These are phyloP conservation scores for Spergularia bocconei DNA, from an alignment of 148 eudicot genomes.

Conservation along the genomic window DNA sequence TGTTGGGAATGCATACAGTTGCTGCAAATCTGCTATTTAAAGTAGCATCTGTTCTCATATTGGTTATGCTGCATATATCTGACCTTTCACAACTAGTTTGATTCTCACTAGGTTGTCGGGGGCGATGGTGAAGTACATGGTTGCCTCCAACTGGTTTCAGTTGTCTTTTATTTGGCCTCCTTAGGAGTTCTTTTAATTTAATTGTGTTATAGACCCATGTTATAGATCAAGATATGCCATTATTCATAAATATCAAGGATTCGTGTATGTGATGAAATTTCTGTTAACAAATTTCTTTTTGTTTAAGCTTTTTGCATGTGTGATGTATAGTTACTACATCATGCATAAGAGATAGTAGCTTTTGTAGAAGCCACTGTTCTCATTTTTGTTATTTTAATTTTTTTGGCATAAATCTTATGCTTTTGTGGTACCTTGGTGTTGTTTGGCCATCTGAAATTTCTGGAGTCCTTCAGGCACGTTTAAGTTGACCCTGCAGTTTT, in stretches of 20 bases:
- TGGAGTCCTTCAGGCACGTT: slow-evolving; percentile 46
- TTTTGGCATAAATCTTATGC: background rate
- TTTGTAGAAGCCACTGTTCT: too few relatives aligned
- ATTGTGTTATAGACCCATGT: background rate
- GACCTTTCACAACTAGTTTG: too few relatives aligned
- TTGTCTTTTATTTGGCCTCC: background rate
- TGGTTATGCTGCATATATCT: too few relatives aligned
- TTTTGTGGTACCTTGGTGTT: background rate
- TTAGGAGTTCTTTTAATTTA: background rate
- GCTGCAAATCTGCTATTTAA: background rate
- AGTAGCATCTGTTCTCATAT: background rate
- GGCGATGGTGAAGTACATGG: background rate
- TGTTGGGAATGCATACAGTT: background rate
- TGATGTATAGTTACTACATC: too few relatives aligned
- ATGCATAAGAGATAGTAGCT: too few relatives aligned
- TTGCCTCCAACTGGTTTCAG: background rate
- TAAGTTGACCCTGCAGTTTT: slow-evolving; percentile 55
- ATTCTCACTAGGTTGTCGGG: background rate
- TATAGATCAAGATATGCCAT: background rate
- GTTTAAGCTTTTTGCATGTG: too few relatives aligned
- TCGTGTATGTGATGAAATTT: too few relatives aligned
- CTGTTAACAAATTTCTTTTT: too few relatives aligned
- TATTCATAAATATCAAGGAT: too few relatives aligned
- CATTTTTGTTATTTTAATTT: background rate
- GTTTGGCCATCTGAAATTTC: slow-evolving; percentile 4